Evolutionary conservation across 176 grass and related monocot species (phyloP), one percentile per base, ranked within the genome.

Genomic region (Avena insularis): DNA sequence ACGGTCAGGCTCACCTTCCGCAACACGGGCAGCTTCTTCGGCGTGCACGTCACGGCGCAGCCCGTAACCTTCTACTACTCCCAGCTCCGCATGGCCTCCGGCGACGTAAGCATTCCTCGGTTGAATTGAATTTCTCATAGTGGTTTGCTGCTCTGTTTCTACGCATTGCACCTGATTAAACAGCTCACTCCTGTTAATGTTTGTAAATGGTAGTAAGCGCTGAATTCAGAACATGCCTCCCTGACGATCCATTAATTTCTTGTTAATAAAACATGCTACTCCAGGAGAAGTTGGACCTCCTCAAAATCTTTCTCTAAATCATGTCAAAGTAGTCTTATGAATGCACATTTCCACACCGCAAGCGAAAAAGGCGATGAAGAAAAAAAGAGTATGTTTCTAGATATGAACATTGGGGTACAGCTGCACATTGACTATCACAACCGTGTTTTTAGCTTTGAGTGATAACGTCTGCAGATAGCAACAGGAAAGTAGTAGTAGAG

Each of bases 1-100:
- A 96, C 97, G 7, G 79, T 99, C 19, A 80, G 21, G 67, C 54
- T 99, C 12, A 86, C 87, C 1, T 99, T 93, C 77, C 87, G 94
- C 60, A 99, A 96, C 91, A 93, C 92, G 19, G 97, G 97, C 5
- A 88, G 77, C 68, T 99, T 99, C 87, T 99, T 99, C 79, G 97
- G 97, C 65, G 92, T 99, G 17, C 94, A 99, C 12, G 92, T 99
- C 71, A 86, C 77, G 3, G 83, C 94, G 56, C 87, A 91, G 13
- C 92, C 97, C n/a, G 43, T 99, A 81, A 85, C 87, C 3, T 69
- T 99, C 69, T 87, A 86, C 85, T 96, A 94, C 92, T 90, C 79
- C 45, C 92, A 93, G 79, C 88, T 94, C 54, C 66, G 85, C 21
- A 77, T 99, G 59, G 97, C 97, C 2, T 79, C 89, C 38, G 97